Conservation (phyloP, 2,329 filamentous ascomycete genomes). For the Aspergillus sojae region DNA sequence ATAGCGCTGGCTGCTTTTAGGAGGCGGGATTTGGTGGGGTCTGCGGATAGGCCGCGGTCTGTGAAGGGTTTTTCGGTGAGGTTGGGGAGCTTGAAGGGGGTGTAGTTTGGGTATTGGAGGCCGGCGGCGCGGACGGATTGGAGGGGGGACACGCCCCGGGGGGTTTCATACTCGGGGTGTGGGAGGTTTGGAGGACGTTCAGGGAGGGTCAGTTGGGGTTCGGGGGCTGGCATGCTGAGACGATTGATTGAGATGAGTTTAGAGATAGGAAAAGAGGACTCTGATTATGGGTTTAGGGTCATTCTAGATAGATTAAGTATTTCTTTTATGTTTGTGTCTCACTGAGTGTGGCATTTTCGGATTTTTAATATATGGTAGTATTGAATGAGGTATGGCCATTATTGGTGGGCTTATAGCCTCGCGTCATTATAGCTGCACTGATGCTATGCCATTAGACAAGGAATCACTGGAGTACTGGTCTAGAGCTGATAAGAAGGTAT, state of each 20-base stretch:
- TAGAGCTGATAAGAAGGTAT: neutral
- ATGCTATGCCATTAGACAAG: neutral
- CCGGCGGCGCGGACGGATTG: conserved; percentile 9
- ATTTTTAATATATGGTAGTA: neutral
- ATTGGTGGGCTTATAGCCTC: neutral
- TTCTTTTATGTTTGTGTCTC: neutral
- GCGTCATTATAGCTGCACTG: neutral
- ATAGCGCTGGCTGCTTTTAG: neutral
- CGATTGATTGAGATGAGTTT: neutral
- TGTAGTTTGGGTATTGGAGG: conserved; percentile 13
- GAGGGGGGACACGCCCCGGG: neutral
- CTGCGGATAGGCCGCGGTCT: neutral
- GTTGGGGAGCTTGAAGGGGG: conserved; percentile 32
- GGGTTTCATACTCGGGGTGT: conserved; percentile 4
- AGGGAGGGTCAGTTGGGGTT: neutral
- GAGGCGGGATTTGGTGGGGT: neutral
- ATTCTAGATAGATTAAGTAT: neutral
- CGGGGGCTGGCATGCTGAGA: neutral
- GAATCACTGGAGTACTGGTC: neutral
- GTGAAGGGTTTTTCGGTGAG: conserved; percentile 38
- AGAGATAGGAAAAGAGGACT: neutral
- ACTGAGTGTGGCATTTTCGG: neutral
- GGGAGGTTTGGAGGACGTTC: conserved; percentile 5
- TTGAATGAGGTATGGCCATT: neutral
- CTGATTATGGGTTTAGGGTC: too few relatives aligned